Percentiles rank a stretch among this genome's conserved stretches.
Conservation (phyloP, 164 flowering plant genomes). For the Macadamia tetraphylla region DNA sequence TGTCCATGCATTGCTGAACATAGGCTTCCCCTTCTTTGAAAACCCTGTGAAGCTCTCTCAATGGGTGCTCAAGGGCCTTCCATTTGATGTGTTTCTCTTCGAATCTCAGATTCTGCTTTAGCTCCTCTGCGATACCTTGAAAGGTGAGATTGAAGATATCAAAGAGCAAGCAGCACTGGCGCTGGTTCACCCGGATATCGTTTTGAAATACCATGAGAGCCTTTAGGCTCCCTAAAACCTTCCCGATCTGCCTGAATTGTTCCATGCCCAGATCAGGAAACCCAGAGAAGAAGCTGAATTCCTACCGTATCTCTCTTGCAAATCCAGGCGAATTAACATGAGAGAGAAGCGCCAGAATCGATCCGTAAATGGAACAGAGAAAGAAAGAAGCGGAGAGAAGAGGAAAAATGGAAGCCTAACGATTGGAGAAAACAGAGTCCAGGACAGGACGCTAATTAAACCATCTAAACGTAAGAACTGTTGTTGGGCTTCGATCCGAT, state of each 20-base stretch:
- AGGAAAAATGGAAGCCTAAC: too few relatives aligned
- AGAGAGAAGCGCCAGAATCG: background rate
- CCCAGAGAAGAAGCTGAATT: background rate
- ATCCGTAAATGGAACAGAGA: background rate
- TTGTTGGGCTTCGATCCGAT: too few relatives aligned
- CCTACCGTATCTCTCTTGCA: too few relatives aligned
- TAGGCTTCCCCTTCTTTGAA: constrained; percentile 74
- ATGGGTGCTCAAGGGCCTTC: constrained; percentile 77
- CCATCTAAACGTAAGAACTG: too few relatives aligned
- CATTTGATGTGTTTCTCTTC: constrained; percentile 76
- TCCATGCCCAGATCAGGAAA: constrained; percentile 41
- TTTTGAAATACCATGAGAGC: constrained; percentile 71
- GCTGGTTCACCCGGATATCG: constrained; percentile 50
- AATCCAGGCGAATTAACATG: background rate
- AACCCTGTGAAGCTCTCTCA: constrained; percentile 57
- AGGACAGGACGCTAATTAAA: too few relatives aligned
- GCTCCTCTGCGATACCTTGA: constrained; percentile 52
- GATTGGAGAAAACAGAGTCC: too few relatives aligned
- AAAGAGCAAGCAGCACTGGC: constrained; percentile 67
- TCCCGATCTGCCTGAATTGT: constrained; percentile 76
- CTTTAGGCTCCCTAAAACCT: constrained; percentile 72
- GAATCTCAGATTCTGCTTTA: constrained; percentile 47
- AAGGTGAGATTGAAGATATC: constrained; percentile 52
- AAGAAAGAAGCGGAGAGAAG: background rate
- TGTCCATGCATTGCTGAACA: constrained; percentile 53